These are phyloP conservation scores for Diaporthe nobilis DNA, from an alignment of 2,329 filamentous ascomycete genomes.

Conservation along the genomic window DNA sequence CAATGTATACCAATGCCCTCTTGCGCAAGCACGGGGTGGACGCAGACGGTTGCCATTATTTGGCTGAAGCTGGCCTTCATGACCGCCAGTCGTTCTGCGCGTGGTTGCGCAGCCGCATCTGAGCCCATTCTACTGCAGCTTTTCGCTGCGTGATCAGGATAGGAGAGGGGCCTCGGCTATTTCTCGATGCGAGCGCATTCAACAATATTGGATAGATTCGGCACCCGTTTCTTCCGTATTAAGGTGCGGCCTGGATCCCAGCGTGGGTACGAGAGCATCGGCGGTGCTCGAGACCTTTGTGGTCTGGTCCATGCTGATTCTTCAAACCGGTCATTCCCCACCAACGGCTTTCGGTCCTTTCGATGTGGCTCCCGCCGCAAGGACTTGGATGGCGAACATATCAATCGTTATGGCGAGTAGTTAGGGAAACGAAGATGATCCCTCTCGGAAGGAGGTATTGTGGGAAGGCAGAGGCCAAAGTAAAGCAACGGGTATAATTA, in stretches of 20 bases:
- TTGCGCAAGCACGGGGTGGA: neutral
- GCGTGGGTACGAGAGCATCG: neutral
- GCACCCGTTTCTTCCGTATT: no score
- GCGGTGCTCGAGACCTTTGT: neutral
- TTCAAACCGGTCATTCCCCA: neutral
- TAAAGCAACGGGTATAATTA: constrained; percentile 36
- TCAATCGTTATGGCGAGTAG: neutral
- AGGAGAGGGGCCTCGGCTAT: neutral
- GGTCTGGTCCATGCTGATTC: neutral
- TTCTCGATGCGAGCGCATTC: neutral
- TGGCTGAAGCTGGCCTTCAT: neutral
- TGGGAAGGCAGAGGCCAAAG: neutral
- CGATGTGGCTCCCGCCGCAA: neutral
- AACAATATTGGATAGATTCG: no score
- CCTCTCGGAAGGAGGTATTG: neutral
- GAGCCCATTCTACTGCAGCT: neutral
- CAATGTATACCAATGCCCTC: no score
- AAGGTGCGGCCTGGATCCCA: neutral
- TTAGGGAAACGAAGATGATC: neutral
- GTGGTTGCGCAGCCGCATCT: neutral
- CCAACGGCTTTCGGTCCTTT: neutral
- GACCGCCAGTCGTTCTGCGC: no score
- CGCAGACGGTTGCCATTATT: neutral
- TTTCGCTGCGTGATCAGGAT: neutral
- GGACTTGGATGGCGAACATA: neutral